These are phyloP conservation scores for Phyllostachys edulis DNA, from an alignment of 176 grass and related monocot genomes.

Conservation along the genomic window DNA sequence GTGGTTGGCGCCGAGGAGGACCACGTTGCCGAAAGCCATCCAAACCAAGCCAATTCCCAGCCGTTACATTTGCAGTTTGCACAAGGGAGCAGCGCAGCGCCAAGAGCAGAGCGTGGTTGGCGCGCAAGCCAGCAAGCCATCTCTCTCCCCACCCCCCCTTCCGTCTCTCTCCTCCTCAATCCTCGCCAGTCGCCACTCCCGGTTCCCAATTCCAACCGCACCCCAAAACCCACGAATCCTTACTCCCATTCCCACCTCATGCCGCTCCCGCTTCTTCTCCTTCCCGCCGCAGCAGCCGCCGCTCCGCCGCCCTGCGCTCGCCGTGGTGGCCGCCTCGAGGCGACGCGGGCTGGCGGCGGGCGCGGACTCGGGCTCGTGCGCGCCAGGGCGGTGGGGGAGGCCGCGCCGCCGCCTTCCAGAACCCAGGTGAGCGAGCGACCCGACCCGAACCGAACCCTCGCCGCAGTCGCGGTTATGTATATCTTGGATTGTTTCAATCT, in stretches of 20 bases:
- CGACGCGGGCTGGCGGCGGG: neutral
- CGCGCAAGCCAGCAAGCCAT: neutral
- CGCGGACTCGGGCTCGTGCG: neutral
- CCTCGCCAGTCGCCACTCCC: neutral
- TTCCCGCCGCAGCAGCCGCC: neutral
- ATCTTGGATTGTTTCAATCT: neutral
- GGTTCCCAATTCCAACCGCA: neutral
- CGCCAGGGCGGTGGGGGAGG: slow-evolving; percentile 21
- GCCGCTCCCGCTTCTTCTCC: slow-evolving; percentile 5
- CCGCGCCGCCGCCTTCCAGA: slow-evolving; percentile 24
- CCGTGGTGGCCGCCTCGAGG: neutral
- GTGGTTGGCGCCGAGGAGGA: neutral
- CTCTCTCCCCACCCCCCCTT: no score
- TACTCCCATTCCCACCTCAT: neutral
- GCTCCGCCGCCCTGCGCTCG: neutral
- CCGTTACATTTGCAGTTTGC: no score
- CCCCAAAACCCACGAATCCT: neutral
- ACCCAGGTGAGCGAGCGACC: slow-evolving; percentile 26
- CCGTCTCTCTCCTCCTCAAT: neutral
- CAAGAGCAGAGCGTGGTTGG: no score
- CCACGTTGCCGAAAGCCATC: slow-evolving; percentile 25
- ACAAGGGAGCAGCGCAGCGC: no score
- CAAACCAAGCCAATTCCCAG: neutral
- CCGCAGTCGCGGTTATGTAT: neutral
- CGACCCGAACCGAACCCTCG: neutral